Percentiles rank a stretch among this genome's conserved stretches.
phyloP scores from a whole-genome alignment of 2,329 filamentous ascomycete genomes.

The Neofusicoccum umdonicola region DNA sequence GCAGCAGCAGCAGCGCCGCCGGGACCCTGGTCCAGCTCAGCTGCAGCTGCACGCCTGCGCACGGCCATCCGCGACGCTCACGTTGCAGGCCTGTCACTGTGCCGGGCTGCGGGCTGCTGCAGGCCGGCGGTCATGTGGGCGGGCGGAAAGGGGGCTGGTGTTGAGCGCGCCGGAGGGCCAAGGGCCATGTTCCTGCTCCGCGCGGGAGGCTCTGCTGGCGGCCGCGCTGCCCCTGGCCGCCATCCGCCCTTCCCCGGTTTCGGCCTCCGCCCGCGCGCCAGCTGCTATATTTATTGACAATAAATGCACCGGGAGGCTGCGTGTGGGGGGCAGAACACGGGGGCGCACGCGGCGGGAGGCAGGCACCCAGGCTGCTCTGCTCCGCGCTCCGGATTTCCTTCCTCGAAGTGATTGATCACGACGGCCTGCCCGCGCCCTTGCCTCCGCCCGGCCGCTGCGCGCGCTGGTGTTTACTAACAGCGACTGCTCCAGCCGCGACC shows the following conservation, averaged over 20 bases:
- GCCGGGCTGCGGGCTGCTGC: not conserved
- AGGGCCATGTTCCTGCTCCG: not conserved
- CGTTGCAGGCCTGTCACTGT: not conserved
- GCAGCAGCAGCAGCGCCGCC: too few relatives aligned
- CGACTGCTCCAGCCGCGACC: not conserved
- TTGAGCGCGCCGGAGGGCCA: not conserved
- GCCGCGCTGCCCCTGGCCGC: not conserved
- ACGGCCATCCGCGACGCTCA: not conserved
- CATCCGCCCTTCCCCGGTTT: slow-evolving; percentile 16
- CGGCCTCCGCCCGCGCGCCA: not conserved
- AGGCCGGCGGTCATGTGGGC: slow-evolving; percentile 1
- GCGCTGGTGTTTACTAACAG: not conserved
- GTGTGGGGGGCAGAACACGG: slow-evolving; percentile 2
- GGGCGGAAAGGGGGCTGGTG: slow-evolving; percentile 6
- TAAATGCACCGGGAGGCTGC: slow-evolving; percentile 4
- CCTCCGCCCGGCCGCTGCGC: not conserved
- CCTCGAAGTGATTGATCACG: not conserved
- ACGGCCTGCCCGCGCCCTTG: too few relatives aligned
- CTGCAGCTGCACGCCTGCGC: not conserved
- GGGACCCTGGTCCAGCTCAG: too few relatives aligned
- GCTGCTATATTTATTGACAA: slow-evolving; percentile 16
- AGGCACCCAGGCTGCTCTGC: too few relatives aligned
- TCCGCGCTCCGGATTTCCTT: not conserved
- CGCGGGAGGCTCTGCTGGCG: slow-evolving; percentile 8
- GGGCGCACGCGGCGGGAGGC: not conserved